Conservation (phyloP, 1,284 basidiomycete species). For the Melampsora medusae region DNA sequence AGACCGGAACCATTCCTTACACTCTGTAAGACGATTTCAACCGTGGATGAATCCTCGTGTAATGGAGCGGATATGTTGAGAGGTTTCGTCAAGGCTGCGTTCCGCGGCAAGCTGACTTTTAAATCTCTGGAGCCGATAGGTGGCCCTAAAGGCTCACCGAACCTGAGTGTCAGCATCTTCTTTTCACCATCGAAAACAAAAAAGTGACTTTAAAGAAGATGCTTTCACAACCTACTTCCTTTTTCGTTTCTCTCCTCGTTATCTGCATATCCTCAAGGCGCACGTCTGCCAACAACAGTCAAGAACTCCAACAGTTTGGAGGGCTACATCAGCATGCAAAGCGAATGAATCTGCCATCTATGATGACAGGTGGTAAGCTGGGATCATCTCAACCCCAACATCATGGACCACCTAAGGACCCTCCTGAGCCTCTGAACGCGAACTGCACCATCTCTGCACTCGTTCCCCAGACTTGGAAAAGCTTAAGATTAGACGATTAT, state of each 20-base stretch:
- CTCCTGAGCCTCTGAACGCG: conserved; percentile 8
- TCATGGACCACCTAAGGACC: conserved; percentile 17
- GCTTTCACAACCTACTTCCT: background rate
- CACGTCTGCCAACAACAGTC: background rate
- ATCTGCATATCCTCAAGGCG: background rate
- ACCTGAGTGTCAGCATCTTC: too few species aligned
- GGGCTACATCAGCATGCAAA: background rate
- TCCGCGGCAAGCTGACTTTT: too few species aligned
- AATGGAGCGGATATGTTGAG: too few species aligned
- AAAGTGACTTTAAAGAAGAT: background rate
- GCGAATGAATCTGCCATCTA: conserved; percentile 6
- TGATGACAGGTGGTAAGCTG: background rate
- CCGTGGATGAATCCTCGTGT: too few species aligned
- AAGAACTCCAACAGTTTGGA: background rate
- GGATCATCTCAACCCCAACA: background rate
- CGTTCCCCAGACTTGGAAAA: conserved; percentile 32
- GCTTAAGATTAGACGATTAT: conserved; percentile 26
- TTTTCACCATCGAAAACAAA: too few species aligned
- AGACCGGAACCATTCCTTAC: too few species aligned
- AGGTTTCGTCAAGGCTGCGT: too few species aligned
- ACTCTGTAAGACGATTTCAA: too few species aligned
- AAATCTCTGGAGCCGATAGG: too few species aligned
- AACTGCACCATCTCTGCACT: conserved; percentile 30
- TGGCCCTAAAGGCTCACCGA: too few species aligned
- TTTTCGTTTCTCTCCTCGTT: background rate